phyloP scores from a whole-genome alignment of 2,329 filamentous ascomycete genomes.

The Colletotrichum tanaceti region DNA sequence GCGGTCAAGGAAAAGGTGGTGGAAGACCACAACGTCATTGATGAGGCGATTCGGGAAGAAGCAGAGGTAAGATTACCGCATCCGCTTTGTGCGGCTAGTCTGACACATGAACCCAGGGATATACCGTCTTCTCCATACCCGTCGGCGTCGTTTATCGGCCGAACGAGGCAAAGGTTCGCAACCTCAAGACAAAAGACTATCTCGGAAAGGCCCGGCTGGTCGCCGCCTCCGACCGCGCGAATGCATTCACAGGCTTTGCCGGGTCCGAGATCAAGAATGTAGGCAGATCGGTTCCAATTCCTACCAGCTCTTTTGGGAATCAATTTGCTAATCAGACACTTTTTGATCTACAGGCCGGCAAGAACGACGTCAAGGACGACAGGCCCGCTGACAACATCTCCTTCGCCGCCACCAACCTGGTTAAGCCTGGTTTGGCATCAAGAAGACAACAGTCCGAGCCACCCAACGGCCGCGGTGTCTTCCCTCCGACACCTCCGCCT shows the following conservation, averaged over 20 bases:
- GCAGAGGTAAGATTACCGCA: slow-evolving; percentile 75
- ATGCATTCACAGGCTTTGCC: slow-evolving; percentile 84
- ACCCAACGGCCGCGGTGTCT: slow-evolving; percentile 78
- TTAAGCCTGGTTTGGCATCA: slow-evolving; percentile 85
- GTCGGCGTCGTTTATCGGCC: slow-evolving; percentile 95
- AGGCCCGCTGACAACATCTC: slow-evolving; percentile 86
- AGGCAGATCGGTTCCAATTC: slow-evolving; percentile 45
- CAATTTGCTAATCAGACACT: slow-evolving; percentile 43
- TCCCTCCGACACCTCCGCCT: slow-evolving; percentile 98
- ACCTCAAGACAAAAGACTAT: slow-evolving; percentile 97
- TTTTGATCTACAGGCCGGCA: slow-evolving; percentile 57
- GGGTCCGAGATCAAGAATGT: slow-evolving; percentile 83
- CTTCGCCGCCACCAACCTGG: slow-evolving; percentile 91
- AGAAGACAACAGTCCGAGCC: slow-evolving; percentile 88
- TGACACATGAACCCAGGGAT: slow-evolving; percentile 70
- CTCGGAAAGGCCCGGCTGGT: slow-evolving; percentile 95
- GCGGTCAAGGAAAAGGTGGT: slow-evolving; percentile 97
- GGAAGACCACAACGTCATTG: slow-evolving; percentile 96
- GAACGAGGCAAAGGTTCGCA: slow-evolving; percentile 98
- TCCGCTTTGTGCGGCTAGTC: background rate
- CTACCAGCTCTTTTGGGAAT: slow-evolving; percentile 25
- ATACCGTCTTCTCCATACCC: slow-evolving; percentile 98
- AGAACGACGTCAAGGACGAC: slow-evolving; percentile 75
- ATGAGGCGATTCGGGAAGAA: slow-evolving; percentile 93
- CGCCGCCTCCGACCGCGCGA: slow-evolving; percentile 83